Evolutionary conservation across 1,139 yeast genomes (phyloP), one percentile per base, ranked within the genome.

Genomic region (Blastobotrys buckinghamii): DNA sequence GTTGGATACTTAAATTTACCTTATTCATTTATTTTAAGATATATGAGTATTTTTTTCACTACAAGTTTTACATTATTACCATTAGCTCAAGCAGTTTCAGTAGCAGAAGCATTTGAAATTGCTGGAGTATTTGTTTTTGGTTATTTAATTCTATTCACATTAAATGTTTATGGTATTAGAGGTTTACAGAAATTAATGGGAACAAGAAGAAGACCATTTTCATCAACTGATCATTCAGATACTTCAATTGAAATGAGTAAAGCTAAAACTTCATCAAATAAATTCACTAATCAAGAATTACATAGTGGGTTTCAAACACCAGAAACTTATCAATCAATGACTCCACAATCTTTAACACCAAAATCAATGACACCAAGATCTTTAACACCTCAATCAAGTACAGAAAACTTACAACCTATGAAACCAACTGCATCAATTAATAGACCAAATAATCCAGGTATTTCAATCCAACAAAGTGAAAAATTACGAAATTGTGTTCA

Each of bases 1-100:
- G 68, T 83, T 45, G 42, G 44, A 10, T 57, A 78, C 20, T 70
- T 82, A 47, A 81, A 81, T 48, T 77, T 85, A 1, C 82, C 86
- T 0, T 78, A 80, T 69, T 84, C 84, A 49, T 84, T 84, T 61
- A 71, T 83, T 1, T 69, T 85, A 50, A 73, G 83, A 50, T 85
- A 92, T 92, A 85, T 85, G 67, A 84, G 82, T 62, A 75, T 84
- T 9, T 84, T 81, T 62, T 85, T 85, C 70, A 80, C 86, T 1
- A 92, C 94, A 0, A 81, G 89, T 0, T 84, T 85, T 59, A 79
- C 84, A 26, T 76, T 82, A 1, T 72, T 85, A 44, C 92, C 94
- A 0, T 70, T 84, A 48, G 76, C 87, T 15, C 76, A 77, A 35
- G 75, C 76, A 52, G 82, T 85, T 42, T 71, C 82, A 13, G 79